A percentile compares a stretch with the other conserved stretches of the same genome.
These are phyloP conservation scores for Pleurotus citrinopileatus DNA, from an alignment of 768 basidiomycete genomes.

Conservation along the genomic window DNA sequence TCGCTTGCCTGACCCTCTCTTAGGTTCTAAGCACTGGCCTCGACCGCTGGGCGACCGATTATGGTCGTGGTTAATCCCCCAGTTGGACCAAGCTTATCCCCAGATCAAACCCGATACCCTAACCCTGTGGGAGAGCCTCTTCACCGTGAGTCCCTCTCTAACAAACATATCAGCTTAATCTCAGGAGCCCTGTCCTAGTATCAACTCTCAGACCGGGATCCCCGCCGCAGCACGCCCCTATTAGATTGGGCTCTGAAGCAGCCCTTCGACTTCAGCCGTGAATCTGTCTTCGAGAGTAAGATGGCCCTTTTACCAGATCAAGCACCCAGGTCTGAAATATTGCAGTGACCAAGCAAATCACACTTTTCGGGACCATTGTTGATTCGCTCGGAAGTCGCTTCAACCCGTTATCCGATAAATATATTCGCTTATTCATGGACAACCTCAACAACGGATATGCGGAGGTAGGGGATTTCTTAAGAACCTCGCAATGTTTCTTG, in stretches of 20 bases:
- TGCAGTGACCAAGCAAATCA: conserved; percentile 74
- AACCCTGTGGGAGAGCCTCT: conserved; percentile 67
- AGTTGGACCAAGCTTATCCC: conserved; percentile 59
- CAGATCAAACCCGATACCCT: conserved; percentile 87
- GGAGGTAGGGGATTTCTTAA: conserved; percentile 52
- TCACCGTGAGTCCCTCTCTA: conserved; percentile 41
- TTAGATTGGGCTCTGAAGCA: conserved; percentile 76
- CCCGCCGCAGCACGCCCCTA: conserved; percentile 69
- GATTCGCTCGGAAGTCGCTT: conserved; percentile 67
- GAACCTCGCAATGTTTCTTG: neutral
- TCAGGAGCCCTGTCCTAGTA: conserved; percentile 27
- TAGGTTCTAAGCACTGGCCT: conserved; percentile 87
- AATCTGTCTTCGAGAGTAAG: conserved; percentile 86
- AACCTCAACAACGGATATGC: conserved; percentile 83
- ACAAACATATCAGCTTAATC: conserved; percentile 4
- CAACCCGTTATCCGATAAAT: conserved; percentile 62
- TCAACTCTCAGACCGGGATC: conserved; percentile 69
- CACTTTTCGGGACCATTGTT: conserved; percentile 62
- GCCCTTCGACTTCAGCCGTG: conserved; percentile 78
- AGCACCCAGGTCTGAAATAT: conserved; percentile 9
- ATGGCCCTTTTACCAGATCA: conserved; percentile 12
- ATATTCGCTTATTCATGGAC: conserved; percentile 66
- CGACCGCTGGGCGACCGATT: conserved; percentile 46
- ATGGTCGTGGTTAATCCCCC: conserved; percentile 70
- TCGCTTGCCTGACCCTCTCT: neutral